Conservation (phyloP, 495 filamentous ascomycete species). For the Venustampulla echinocandica region DNA sequence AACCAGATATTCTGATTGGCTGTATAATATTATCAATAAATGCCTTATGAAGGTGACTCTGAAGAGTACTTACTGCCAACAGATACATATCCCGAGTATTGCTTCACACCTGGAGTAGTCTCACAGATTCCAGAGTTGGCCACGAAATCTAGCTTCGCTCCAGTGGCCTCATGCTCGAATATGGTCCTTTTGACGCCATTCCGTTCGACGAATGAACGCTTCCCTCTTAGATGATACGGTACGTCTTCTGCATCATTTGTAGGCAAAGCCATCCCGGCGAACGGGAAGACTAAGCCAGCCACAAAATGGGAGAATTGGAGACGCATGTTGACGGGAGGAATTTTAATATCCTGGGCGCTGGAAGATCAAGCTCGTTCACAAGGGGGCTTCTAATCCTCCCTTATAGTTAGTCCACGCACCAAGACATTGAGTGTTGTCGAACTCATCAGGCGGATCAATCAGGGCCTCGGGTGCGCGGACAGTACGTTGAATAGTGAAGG, state of each 20-base stretch:
- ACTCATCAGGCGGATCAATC: no score
- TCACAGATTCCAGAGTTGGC: constrained; percentile 50
- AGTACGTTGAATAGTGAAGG: background rate
- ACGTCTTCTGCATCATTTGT: background rate
- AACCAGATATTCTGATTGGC: constrained; percentile 48
- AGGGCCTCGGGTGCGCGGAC: background rate
- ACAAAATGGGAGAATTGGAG: constrained; percentile 2
- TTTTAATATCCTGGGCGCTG: background rate
- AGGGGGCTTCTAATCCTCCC: background rate
- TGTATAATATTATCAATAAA: background rate
- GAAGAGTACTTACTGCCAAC: constrained; percentile 28
- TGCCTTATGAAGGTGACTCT: background rate
- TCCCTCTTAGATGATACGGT: constrained; percentile 23
- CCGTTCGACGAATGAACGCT: constrained; percentile 34
- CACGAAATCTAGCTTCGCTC: constrained; percentile 42
- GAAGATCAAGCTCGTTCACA: background rate
- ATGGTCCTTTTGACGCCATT: constrained; percentile 39
- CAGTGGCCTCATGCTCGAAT: constrained; percentile 45
- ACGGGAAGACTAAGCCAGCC: constrained; percentile 1
- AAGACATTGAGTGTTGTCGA: background rate
- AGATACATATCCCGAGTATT: constrained; percentile 48
- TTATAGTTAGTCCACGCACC: background rate
- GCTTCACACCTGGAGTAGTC: constrained; percentile 45
- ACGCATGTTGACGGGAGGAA: constrained; percentile 8
- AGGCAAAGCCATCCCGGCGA: constrained; percentile 5